phyloP scores from a whole-genome alignment of 2,329 filamentous ascomycete genomes.

The Tolypocladium ovalisporum region DNA sequence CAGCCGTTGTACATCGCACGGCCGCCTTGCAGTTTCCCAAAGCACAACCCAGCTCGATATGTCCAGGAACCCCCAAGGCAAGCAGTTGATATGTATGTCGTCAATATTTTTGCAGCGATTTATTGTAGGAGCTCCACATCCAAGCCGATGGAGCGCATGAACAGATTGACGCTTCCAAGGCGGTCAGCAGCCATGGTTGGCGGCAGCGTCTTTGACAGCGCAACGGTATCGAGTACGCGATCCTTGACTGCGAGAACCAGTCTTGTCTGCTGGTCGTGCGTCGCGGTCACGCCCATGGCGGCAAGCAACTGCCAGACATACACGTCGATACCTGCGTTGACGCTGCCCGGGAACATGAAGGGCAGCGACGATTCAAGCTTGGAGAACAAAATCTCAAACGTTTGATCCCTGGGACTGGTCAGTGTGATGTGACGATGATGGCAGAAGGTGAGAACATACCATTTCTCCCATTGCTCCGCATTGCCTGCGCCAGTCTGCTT shows the following conservation, averaged over 20 bases:
- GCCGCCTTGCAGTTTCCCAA: conserved; percentile 1
- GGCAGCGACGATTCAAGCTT: conserved; percentile 73
- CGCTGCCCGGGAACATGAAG: conserved; percentile 82
- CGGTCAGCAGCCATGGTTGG: conserved; percentile 74
- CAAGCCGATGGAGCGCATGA: conserved; percentile 97
- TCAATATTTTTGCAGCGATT: neutral
- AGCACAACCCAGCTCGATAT: conserved; percentile 3
- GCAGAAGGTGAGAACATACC: conserved; percentile 35
- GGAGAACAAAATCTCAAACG: conserved; percentile 83
- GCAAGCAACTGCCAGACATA: conserved; percentile 98
- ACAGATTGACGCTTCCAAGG: conserved; percentile 87
- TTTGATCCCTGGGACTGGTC: conserved; percentile 46
- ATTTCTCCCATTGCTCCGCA: conserved; percentile 69
- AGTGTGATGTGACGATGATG: conserved; percentile 10
- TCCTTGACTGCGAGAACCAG: conserved; percentile 95
- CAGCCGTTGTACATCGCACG: neutral
- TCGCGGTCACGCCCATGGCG: conserved; percentile 86
- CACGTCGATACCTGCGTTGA: conserved; percentile 82
- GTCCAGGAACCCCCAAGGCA: neutral
- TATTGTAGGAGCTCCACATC: conserved; percentile 67
- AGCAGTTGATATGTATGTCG: neutral
- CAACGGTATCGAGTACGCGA: conserved; percentile 90
- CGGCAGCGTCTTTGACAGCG: conserved; percentile 79
- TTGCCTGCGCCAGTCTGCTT: conserved; percentile 66
- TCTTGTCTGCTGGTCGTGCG: conserved; percentile 87